phyloP scores from a whole-genome alignment of 495 filamentous ascomycete genomes.

The Extremus antarcticus region DNA sequence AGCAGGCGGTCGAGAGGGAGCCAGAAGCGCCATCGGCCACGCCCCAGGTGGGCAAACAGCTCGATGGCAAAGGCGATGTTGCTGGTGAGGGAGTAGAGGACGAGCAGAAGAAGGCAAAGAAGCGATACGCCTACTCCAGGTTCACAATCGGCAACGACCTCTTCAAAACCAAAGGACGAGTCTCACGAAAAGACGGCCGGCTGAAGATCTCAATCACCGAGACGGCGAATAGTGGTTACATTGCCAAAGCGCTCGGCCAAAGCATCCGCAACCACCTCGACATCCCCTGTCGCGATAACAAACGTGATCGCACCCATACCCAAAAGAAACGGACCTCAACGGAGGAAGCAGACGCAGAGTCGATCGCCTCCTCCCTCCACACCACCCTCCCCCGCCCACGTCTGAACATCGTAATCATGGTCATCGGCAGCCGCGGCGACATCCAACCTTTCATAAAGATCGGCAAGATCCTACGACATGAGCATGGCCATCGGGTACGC shows the following conservation, averaged over 20 bases:
- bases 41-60: neutral
- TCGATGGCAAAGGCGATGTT: no score
- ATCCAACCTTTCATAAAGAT: conserved; percentile 68
- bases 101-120: neutral
- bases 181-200: conserved; percentile 58
- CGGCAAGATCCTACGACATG: conserved; percentile 55
- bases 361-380: conserved; percentile 3
- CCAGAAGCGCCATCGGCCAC: neutral
- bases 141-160: conserved; percentile 52
- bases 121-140: conserved; percentile 17
- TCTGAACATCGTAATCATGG: conserved; percentile 69
- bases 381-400: conserved; percentile 29
- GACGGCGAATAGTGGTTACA: conserved; percentile 51
- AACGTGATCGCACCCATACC: neutral
- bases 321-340: neutral
- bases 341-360: conserved; percentile 2
- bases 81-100: neutral
- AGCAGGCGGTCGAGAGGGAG: neutral
- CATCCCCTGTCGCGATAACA: conserved; percentile 9
- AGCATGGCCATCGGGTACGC: conserved; percentile 58
- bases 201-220: conserved; percentile 61
- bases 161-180: conserved; percentile 52
- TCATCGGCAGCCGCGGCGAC: conserved; percentile 66
- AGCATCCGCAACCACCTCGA: conserved; percentile 36
- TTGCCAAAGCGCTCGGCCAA: conserved; percentile 57